Conservation (phyloP, 768 basidiomycete species). For the Leccinum variicolor region DNA sequence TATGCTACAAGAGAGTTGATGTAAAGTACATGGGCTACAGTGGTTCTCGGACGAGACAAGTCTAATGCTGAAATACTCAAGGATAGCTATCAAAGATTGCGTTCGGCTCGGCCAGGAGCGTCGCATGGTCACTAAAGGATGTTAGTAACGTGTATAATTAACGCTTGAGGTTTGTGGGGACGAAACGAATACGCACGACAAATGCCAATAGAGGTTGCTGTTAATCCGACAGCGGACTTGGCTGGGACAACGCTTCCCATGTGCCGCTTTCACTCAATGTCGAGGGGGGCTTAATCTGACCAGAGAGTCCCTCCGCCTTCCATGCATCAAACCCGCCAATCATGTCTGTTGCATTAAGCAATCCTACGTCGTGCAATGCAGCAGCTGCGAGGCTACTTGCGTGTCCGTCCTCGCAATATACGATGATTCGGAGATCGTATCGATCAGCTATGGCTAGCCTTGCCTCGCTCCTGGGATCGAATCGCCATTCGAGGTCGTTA, state of each 20-base stretch:
- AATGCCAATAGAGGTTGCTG: neutral
- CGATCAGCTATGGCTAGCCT: conserved; percentile 66
- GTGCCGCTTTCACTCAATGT: conserved; percentile 29
- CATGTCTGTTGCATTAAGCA: conserved; percentile 74
- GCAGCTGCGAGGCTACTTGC: conserved; percentile 72
- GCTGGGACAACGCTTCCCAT: conserved; percentile 29
- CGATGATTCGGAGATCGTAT: conserved; percentile 70
- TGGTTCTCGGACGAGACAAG: neutral
- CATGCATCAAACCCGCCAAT: conserved; percentile 73
- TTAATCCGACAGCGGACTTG: conserved; percentile 25
- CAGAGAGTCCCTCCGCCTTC: conserved; percentile 65
- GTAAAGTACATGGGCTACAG: neutral
- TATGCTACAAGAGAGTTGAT: neutral
- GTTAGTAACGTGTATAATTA: neutral
- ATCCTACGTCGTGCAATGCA: conserved; percentile 63
- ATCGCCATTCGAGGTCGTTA: conserved; percentile 76
- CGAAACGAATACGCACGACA: conserved; percentile 2
- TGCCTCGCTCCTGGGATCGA: conserved; percentile 64
- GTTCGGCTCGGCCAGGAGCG: neutral
- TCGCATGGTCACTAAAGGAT: neutral
- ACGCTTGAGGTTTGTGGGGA: neutral
- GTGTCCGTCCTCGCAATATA: conserved; percentile 74
- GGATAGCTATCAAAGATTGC: neutral
- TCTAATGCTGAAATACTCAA: neutral
- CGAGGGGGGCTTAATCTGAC: conserved; percentile 36